Percentiles rank a stretch among this genome's conserved stretches.
phyloP scores from a whole-genome alignment of 139 green algal species.

The Ostreobium quekettii region DNA sequence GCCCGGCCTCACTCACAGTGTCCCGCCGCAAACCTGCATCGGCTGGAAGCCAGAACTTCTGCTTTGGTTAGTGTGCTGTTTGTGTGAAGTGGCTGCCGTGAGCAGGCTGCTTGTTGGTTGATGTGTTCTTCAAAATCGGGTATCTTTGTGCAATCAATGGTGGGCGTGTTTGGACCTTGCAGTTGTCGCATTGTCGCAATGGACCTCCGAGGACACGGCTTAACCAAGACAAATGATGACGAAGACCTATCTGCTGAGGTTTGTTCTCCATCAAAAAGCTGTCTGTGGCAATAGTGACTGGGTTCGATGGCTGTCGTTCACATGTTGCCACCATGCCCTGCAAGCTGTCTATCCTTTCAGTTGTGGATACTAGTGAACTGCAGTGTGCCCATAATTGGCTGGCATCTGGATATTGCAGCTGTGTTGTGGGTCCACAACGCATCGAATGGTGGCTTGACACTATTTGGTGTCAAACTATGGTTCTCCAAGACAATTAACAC shows the following conservation, averaged over 20 bases:
- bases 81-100: too few species aligned
- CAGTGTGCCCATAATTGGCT: too few species aligned
- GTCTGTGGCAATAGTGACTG: neutral
- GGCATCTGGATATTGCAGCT: too few species aligned
- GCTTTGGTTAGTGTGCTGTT: neutral
- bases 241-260: slow-evolving; percentile 59
- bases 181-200: slow-evolving; percentile 61
- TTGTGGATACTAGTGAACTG: too few species aligned
- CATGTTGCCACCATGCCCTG: neutral
- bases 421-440: too few species aligned
- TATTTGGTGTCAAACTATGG: too few species aligned
- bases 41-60: neutral
- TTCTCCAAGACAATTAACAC: too few species aligned
- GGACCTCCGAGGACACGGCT: slow-evolving; percentile 73
- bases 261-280: neutral
- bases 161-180: slow-evolving; percentile 1
- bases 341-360: neutral
- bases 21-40: neutral
- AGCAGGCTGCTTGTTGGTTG: too few species aligned
- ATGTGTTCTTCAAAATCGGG: neutral
- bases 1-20: neutral
- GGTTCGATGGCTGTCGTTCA: neutral
- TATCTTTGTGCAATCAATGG: neutral
- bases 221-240: slow-evolving; percentile 38
- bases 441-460: too few species aligned